A percentile compares a stretch with the other conserved stretches of the same genome.
Conservation (phyloP, 1,284 basidiomycete species). For the Inonotus hispidus region DNA sequence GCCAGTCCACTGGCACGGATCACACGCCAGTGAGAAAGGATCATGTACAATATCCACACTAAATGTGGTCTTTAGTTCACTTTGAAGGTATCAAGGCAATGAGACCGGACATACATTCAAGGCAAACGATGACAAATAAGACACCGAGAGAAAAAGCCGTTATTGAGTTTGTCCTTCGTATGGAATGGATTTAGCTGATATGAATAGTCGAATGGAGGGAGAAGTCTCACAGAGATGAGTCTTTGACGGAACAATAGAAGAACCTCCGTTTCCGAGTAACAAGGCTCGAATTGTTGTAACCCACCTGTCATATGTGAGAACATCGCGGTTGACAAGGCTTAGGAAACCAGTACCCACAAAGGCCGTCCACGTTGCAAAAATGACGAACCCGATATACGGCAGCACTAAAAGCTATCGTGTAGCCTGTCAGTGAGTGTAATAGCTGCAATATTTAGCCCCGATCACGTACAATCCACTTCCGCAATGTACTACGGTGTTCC, state of each 20-base stretch:
- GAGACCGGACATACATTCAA: slow-evolving; percentile 26
- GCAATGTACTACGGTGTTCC: slow-evolving; percentile 30
- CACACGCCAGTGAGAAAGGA: slow-evolving; percentile 33
- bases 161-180: slow-evolving; percentile 34
- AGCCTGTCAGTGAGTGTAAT: not conserved
- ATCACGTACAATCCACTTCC: slow-evolving; percentile 31
- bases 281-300: slow-evolving; percentile 30
- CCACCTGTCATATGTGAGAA: slow-evolving; percentile 30
- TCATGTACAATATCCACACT: slow-evolving; percentile 38
- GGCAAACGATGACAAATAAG: slow-evolving; percentile 30
- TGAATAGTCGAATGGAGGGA: not conserved
- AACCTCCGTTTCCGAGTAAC: slow-evolving; percentile 42
- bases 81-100: not conserved
- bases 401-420: slow-evolving; percentile 34
- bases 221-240: slow-evolving; percentile 31
- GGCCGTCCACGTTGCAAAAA: slow-evolving; percentile 35
- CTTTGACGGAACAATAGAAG: slow-evolving; percentile 46
- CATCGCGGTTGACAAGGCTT: not conserved
- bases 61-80: not conserved
- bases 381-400: slow-evolving; percentile 38
- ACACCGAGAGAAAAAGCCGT: slow-evolving; percentile 35
- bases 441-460: not conserved
- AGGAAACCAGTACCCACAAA: slow-evolving; percentile 25
- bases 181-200: slow-evolving; percentile 3
- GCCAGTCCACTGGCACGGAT: slow-evolving; percentile 25